Percentiles rank a stretch among this genome's conserved stretches.
phyloP scores from a whole-genome alignment of 1,139 yeast species.

The Blastobotrys niveus region DNA sequence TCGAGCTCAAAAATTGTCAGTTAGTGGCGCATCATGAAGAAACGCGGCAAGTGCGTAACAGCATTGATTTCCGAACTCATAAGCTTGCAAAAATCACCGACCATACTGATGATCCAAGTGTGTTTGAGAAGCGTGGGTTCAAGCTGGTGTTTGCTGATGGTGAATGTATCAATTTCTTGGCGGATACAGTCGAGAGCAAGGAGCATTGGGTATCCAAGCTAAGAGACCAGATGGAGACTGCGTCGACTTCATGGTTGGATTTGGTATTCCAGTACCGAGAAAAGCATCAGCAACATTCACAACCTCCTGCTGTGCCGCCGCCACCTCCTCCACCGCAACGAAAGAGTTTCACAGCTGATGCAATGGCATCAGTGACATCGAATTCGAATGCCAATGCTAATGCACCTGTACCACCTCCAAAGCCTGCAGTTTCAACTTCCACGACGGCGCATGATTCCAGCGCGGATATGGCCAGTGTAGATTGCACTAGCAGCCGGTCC shows the following conservation, averaged over 20 bases:
- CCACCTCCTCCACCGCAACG: not conserved
- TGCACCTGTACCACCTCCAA: too few relatives aligned
- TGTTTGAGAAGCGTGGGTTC: slow-evolving; percentile 40
- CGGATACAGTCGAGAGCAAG: slow-evolving; percentile 51
- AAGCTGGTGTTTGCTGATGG: slow-evolving; percentile 57
- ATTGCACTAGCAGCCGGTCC: too few relatives aligned
- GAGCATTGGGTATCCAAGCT: slow-evolving; percentile 44
- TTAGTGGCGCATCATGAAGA: slow-evolving; percentile 62
- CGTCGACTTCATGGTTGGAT: slow-evolving; percentile 8
- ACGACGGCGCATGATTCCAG: too few relatives aligned
- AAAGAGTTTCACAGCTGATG: too few relatives aligned
- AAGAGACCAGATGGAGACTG: not conserved
- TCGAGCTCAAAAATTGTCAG: slow-evolving; percentile 52
- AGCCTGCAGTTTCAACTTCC: too few relatives aligned
- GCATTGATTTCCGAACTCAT: slow-evolving; percentile 51
- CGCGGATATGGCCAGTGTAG: too few relatives aligned
- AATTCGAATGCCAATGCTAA: too few relatives aligned
- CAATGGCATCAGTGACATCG: too few relatives aligned
- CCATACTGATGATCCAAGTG: slow-evolving; percentile 30
- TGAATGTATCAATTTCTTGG: slow-evolving; percentile 52
- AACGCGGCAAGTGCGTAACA: slow-evolving; percentile 56
- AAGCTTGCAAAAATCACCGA: slow-evolving; percentile 39
- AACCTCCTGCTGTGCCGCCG: not conserved
- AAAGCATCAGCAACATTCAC: not conserved
- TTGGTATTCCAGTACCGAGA: too few relatives aligned